A percentile compares a stretch with the other conserved stretches of the same genome.
These are phyloP conservation scores for Cyclotella kingstonii DNA, from an alignment of 108 stramenopile species.

Conservation along the genomic window DNA sequence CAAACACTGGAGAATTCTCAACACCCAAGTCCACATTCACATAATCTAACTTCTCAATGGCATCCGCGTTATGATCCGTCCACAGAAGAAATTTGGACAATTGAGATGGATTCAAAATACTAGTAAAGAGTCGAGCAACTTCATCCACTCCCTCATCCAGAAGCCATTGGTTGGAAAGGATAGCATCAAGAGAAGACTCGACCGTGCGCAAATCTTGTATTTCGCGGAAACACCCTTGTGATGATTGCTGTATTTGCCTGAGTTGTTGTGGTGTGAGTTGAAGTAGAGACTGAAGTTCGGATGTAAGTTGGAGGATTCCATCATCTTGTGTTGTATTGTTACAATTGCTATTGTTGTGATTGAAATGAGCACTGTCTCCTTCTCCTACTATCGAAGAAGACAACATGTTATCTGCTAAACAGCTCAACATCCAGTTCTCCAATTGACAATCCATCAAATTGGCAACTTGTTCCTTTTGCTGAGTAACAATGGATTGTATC, in stretches of 20 bases:
- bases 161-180: slow-evolving; percentile 73
- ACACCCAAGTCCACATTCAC: slow-evolving; percentile 41
- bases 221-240: slow-evolving; percentile 56
- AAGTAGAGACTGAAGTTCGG: slow-evolving; percentile 61
- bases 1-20: slow-evolving; percentile 55
- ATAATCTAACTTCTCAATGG: slow-evolving; percentile 81
- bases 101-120: slow-evolving; percentile 83
- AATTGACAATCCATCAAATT: slow-evolving; percentile 65
- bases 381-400: slow-evolving; percentile 11
- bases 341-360: neutral
- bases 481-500: slow-evolving; percentile 66
- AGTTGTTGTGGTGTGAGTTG: slow-evolving; percentile 62
- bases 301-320: slow-evolving; percentile 20
- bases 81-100: slow-evolving; percentile 83
- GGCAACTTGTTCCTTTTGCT: slow-evolving; percentile 77
- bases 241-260: slow-evolving; percentile 36
- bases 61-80: slow-evolving; percentile 84
- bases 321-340: slow-evolving; percentile 11
- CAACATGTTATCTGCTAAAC: slow-evolving; percentile 20
- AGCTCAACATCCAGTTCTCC: slow-evolving; percentile 62
- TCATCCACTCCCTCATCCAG: slow-evolving; percentile 75
- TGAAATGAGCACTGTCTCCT: neutral
- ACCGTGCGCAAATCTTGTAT: slow-evolving; percentile 67
- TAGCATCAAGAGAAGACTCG: slow-evolving; percentile 56
- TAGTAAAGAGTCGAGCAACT: slow-evolving; percentile 69